These are phyloP conservation scores for Erodium moschatum DNA, from an alignment of 441 rosid species.

Conservation along the genomic window DNA sequence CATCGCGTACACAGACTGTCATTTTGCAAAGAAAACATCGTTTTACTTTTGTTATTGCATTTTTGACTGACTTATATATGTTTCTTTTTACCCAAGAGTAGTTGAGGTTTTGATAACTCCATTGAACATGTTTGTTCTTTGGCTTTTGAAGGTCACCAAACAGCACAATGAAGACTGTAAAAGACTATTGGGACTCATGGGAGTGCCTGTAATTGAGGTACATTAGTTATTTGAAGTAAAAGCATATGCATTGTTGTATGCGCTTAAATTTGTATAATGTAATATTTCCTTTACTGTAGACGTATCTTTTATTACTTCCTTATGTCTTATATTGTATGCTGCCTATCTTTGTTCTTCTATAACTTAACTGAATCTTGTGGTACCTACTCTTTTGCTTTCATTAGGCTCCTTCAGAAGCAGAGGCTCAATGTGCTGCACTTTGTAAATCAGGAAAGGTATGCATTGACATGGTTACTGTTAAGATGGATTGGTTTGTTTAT, in stretches of 20 bases:
- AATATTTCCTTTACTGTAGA: not conserved
- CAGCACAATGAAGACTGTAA: slow-evolving; percentile 95
- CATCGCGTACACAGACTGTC: not conserved
- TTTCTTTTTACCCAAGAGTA: no score
- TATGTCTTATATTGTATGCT: not conserved
- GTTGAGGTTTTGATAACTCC: not conserved
- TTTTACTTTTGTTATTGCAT: not conserved
- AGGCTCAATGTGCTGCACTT: slow-evolving; percentile 90
- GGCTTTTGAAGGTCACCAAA: slow-evolving; percentile 57
- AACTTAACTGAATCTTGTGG: slow-evolving; percentile 7
- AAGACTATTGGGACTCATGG: slow-evolving; percentile 80
- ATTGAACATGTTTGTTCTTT: slow-evolving; percentile 13
- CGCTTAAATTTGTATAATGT: not conserved
- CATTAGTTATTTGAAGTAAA: slow-evolving; percentile 4
- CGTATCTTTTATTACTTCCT: not conserved
- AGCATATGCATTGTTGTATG: not conserved
- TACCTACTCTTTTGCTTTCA: slow-evolving; percentile 22
- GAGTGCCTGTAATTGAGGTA: slow-evolving; percentile 91
- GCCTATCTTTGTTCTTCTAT: slow-evolving; percentile 5
- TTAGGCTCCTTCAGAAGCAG: slow-evolving; percentile 92
- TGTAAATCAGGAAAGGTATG: slow-evolving; percentile 80
- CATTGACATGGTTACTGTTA: slow-evolving; percentile 1
- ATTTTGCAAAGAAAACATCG: not conserved
- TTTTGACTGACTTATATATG: not conserved
- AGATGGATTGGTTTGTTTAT: slow-evolving; percentile 2